Evolutionary conservation across 2,329 filamentous ascomycete genomes (phyloP), one percentile per base, ranked within the genome.

Genomic region (Aspergillus aculeatus): DNA sequence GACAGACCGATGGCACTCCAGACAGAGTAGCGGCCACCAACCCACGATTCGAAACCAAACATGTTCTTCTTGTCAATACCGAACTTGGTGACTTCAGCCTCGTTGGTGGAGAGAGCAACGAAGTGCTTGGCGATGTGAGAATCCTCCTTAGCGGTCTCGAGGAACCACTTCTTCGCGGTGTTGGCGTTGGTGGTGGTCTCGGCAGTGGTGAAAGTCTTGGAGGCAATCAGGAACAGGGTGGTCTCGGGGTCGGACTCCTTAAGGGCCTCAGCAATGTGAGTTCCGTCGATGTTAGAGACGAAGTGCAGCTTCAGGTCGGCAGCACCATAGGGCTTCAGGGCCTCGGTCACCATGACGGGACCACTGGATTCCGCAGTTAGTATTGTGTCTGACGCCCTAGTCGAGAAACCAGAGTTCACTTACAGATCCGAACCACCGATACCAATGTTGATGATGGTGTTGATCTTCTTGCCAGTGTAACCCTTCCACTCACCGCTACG

Each of bases 11-110:
- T 99, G 77, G 95, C 95, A 69, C 92, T 96, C 95, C 95, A 99
- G 68, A 99, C 95, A 62, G 92, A 96, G 86, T 99, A 99, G 62
- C 95, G 90, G 59, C 95, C 95, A 76, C 95, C 95, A 55, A 98
- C 94, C 95, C 95, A 99, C 80, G 91, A 96, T 80, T 94, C 93
- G 76, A 99, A 99, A 71, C 92, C 93, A 74, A 99, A 99, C 95
- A 99, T 99, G 85, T 98, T 99, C 85, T 94, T 94, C 80, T 88
- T 89, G 81, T 98, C 94, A 73, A 99, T 99, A 67, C 95, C 95
- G 72, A 99, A 99, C 84, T 98, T 98, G 80, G 90, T 92, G 63
- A 99, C 95, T 82, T 98, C 94, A 56, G 82, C 77, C 81, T 94
- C 90, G 80, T 99, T 99, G 77, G 95, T 99, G 53, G 95, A 98